A percentile compares a stretch with the other conserved stretches of the same genome.
These are phyloP conservation scores for Neonectria punicea DNA, from an alignment of 2,329 filamentous ascomycete genomes.

Conservation along the genomic window DNA sequence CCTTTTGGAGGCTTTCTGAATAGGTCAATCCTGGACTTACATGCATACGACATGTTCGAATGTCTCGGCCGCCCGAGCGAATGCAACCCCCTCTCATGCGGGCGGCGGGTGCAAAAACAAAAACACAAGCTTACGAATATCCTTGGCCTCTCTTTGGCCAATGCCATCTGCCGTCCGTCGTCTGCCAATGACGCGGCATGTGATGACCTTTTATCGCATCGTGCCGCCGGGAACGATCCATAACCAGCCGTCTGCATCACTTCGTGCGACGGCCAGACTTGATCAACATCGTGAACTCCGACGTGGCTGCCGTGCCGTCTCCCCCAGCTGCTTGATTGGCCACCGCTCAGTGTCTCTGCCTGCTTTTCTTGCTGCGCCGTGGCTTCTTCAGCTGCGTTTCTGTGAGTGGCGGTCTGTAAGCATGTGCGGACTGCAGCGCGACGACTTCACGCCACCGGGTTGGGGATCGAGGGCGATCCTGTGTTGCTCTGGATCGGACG, in stretches of 20 bases:
- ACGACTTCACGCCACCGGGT: neutral
- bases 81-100: neutral
- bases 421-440: neutral
- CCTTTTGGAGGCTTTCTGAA: neutral
- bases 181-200: neutral
- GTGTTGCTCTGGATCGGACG: neutral
- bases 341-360: neutral
- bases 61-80: neutral
- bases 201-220: neutral
- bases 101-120: neutral
- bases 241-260: neutral
- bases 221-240: neutral
- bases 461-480: neutral
- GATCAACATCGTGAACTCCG: neutral
- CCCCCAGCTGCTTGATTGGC: neutral
- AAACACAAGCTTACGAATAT: neutral
- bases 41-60: neutral
- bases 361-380: neutral
- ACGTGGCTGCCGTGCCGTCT: neutral
- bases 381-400: neutral
- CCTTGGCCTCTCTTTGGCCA: neutral
- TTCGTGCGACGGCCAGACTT: neutral
- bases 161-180: neutral
- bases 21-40: neutral
- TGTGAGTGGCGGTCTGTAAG: neutral